Evolutionary conservation across 1,284 basidiomycete genomes (phyloP).

Genomic region (Hortiboletus rubellus): DNA sequence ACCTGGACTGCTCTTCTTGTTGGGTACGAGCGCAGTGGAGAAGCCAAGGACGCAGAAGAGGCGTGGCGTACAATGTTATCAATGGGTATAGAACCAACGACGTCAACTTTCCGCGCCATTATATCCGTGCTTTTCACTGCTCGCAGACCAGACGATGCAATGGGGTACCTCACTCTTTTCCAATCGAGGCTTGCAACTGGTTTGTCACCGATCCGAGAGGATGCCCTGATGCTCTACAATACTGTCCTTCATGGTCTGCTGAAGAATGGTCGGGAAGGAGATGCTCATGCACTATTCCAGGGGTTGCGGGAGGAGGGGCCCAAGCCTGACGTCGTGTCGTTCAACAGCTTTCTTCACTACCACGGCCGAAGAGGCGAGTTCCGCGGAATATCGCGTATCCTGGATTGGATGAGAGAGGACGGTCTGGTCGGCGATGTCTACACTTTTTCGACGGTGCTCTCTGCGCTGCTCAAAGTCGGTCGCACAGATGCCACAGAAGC

Average conservation of each 20-base stretch:
- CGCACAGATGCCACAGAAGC: constrained; percentile 62
- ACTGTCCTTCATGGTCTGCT: constrained; percentile 65
- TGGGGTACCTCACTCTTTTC: constrained; percentile 46
- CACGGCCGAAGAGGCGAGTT: constrained; percentile 63
- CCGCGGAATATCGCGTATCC: constrained; percentile 50
- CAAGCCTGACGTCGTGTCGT: constrained; percentile 68
- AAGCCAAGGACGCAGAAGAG: constrained; percentile 47
- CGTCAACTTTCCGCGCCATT: constrained; percentile 59
- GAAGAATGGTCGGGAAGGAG: constrained; percentile 38
- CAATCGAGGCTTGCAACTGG: constrained; percentile 33
- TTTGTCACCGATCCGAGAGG: constrained; percentile 16
- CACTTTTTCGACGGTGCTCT: constrained; percentile 80
- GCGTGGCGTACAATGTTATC: constrained; percentile 63
- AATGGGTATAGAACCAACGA: constrained; percentile 52
- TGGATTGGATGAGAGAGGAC: constrained; percentile 55
- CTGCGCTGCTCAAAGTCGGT: constrained; percentile 68
- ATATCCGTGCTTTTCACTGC: constrained; percentile 55
- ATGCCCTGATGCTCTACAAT: constrained; percentile 56
- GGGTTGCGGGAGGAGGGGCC: constrained; percentile 54
- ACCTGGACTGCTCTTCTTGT: constrained; percentile 69
- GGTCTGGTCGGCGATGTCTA: constrained; percentile 69
- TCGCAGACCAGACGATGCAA: constrained; percentile 43
- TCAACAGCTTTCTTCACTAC: constrained; percentile 75
- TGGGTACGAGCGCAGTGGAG: constrained; percentile 51
- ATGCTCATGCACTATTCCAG: constrained; percentile 49